phyloP scores from a whole-genome alignment of 306 rosid genomes.

The Mucuna pruriens region DNA sequence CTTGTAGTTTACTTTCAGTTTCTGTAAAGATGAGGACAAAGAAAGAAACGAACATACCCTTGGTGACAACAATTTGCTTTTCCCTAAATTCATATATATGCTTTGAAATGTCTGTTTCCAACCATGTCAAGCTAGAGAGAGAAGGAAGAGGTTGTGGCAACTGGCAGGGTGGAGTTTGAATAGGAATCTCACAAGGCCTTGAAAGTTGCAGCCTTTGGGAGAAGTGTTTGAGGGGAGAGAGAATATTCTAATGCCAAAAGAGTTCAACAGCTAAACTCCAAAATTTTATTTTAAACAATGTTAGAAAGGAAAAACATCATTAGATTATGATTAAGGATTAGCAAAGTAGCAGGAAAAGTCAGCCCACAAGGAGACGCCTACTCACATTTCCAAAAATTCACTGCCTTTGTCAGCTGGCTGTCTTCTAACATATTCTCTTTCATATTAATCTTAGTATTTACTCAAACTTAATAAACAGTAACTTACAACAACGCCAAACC shows the following conservation, averaged over 20 bases:
- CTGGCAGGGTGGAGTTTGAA: constrained; percentile 34
- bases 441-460: neutral
- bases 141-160: constrained; percentile 29
- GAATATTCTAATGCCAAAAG: constrained; percentile 81
- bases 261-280: constrained; percentile 90
- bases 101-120: constrained; percentile 44
- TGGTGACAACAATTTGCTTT: constrained; percentile 85
- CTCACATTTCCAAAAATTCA: constrained; percentile 92
- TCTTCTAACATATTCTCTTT: constrained; percentile 43
- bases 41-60: constrained; percentile 63
- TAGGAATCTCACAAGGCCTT: constrained; percentile 69
- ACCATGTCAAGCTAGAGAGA: constrained; percentile 33
- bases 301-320: constrained; percentile 74
- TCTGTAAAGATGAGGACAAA: constrained; percentile 53
- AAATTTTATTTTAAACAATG: constrained; percentile 67
- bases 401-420: constrained; percentile 86
- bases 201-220: constrained; percentile 81
- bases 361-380: constrained; percentile 86
- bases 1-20: neutral
- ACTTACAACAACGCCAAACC: neutral
- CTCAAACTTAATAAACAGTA: neutral
- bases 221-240: constrained; percentile 64
- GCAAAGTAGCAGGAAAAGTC: constrained; percentile 66
- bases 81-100: constrained; percentile 50
- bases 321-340: constrained; percentile 86